Evolutionary conservation across 2,329 filamentous ascomycete species (phyloP).

Genomic region (Xylariaceae sp.): DNA sequence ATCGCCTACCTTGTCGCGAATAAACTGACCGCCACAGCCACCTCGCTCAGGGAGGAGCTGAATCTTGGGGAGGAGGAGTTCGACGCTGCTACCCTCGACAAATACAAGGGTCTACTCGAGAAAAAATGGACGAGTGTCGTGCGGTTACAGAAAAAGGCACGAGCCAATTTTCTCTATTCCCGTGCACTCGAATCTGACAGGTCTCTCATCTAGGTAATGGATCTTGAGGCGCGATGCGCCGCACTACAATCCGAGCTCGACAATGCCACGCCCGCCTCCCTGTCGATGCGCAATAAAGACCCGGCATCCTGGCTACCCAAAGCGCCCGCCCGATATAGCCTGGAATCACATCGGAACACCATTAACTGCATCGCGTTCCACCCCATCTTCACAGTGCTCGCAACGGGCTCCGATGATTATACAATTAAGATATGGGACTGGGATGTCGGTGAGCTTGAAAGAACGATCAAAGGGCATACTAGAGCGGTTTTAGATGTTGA

Average conservation of each 20-base stretch:
- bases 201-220: slow-evolving; percentile 67
- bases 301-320: slow-evolving; percentile 80
- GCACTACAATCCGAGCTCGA: slow-evolving; percentile 79
- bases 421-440: slow-evolving; percentile 98
- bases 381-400: slow-evolving; percentile 82
- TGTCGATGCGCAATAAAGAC: slow-evolving; percentile 76
- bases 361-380: slow-evolving; percentile 90
- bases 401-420: slow-evolving; percentile 84
- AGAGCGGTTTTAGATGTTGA: slow-evolving; percentile 84
- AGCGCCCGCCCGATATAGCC: slow-evolving; percentile 70
- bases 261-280: slow-evolving; percentile 69
- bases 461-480: slow-evolving; percentile 88
- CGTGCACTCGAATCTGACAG: not conserved
- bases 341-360: slow-evolving; percentile 75
- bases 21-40: slow-evolving; percentile 64
- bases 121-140: slow-evolving; percentile 99
- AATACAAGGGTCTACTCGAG: slow-evolving; percentile 89
- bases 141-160: slow-evolving; percentile 87
- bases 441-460: slow-evolving; percentile 84
- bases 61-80: slow-evolving; percentile 64
- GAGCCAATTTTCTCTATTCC: slow-evolving; percentile 13
- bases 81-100: slow-evolving; percentile 78
- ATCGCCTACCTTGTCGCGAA: slow-evolving; percentile 79
- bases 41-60: slow-evolving; percentile 70
- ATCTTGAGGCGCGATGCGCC: slow-evolving; percentile 72